Conservation (phyloP, 2,329 filamentous ascomycete genomes). For the Beauveria scarabaeidicola region DNA sequence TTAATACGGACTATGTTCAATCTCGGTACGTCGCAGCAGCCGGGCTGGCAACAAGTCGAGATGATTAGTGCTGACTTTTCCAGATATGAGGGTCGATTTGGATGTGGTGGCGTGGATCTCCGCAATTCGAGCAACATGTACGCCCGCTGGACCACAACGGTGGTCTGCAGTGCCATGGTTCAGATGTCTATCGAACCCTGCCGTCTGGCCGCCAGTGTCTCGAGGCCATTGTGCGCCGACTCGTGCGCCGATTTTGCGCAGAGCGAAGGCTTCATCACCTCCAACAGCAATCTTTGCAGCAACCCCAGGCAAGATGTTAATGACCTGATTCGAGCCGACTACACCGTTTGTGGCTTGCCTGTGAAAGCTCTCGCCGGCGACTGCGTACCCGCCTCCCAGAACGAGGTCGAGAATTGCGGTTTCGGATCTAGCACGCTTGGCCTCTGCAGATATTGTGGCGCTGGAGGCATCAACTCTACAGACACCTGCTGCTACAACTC, state of each 20-base stretch:
- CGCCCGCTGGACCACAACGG: slow-evolving; percentile 84
- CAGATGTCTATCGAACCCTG: slow-evolving; percentile 76
- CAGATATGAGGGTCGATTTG: slow-evolving; percentile 75
- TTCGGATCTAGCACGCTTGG: slow-evolving; percentile 64
- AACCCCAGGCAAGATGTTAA: slow-evolving; percentile 57
- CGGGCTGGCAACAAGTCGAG: background rate
- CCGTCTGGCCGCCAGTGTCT: slow-evolving; percentile 51
- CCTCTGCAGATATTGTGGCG: slow-evolving; percentile 78
- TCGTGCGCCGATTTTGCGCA: slow-evolving; percentile 80
- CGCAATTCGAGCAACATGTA: slow-evolving; percentile 76
- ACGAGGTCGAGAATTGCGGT: slow-evolving; percentile 83
- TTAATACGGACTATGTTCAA: slow-evolving; percentile 65
- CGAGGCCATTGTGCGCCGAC: slow-evolving; percentile 76
- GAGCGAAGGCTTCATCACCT: slow-evolving; percentile 77
- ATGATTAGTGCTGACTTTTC: slow-evolving; percentile 1
- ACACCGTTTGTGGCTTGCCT: slow-evolving; percentile 79
- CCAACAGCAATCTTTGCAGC: slow-evolving; percentile 65
- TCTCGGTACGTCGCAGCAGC: slow-evolving; percentile 53
- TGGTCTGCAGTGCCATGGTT: slow-evolving; percentile 88
- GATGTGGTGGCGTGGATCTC: slow-evolving; percentile 69
- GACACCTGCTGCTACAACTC: slow-evolving; percentile 91
- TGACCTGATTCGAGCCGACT: slow-evolving; percentile 80
- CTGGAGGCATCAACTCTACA: slow-evolving; percentile 80
- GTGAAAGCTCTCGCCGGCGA: slow-evolving; percentile 64
- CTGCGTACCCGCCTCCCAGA: slow-evolving; percentile 69